A percentile compares a stretch with the other conserved stretches of the same genome.
These are phyloP conservation scores for Pleodorina starrii DNA, from an alignment of 139 green algal genomes.

Conservation along the genomic window DNA sequence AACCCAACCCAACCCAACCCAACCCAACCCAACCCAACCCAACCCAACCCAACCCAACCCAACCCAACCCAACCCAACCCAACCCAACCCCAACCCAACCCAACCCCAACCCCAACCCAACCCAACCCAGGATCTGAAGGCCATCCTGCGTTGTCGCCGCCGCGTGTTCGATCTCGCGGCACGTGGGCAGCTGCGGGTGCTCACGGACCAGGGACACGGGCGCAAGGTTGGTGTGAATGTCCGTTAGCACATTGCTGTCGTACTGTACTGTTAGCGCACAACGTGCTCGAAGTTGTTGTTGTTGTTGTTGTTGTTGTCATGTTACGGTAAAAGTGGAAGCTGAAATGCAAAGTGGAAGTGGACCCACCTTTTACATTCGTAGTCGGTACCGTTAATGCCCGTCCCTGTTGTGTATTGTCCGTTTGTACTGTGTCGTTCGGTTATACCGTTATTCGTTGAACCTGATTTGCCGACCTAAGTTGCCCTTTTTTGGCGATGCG, in stretches of 20 bases:
- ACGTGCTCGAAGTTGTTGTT: not conserved
- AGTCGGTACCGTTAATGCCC: not conserved
- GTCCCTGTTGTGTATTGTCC: not conserved
- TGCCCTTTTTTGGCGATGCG: not conserved
- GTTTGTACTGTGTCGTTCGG: not conserved
- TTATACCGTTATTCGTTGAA: not conserved
- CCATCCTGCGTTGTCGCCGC: constrained; percentile 47
- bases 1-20: no score
- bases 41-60: no score
- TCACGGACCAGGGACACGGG: constrained; percentile 43
- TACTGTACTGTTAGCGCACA: not conserved
- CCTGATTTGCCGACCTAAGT: not conserved
- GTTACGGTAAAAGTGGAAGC: no score
- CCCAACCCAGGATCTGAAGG: constrained; percentile 53
- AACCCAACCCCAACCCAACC: no score
- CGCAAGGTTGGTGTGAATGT: not conserved
- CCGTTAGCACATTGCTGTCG: not conserved
- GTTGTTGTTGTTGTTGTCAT: not conserved
- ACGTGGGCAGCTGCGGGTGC: constrained; percentile 62
- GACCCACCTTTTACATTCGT: not conserved
- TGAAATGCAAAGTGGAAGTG: not conserved
- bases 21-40: no score
- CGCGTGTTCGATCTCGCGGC: constrained; percentile 62
- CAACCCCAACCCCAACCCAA: no score
- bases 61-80: no score